phyloP scores from a whole-genome alignment of 177 flowering plant species.

The Telopea speciosissima region DNA sequence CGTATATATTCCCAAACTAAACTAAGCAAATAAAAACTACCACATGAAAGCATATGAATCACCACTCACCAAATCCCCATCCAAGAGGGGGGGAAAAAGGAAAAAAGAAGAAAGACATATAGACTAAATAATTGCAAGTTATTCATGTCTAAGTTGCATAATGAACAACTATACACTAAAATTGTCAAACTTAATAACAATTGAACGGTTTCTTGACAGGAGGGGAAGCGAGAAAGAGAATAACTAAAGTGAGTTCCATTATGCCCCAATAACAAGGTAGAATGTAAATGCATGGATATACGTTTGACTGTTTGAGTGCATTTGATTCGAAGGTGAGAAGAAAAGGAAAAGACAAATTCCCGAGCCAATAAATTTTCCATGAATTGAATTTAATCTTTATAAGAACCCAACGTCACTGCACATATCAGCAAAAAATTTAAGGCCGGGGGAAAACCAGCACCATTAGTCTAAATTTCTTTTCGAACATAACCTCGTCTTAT shows the following conservation, averaged over 20 bases:
- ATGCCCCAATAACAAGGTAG: neutral
- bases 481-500: neutral
- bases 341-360: neutral
- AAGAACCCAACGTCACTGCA: neutral
- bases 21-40: too few relatives aligned
- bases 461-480: too few relatives aligned
- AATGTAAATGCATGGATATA: too few relatives aligned
- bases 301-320: too few relatives aligned
- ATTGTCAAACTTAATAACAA: neutral
- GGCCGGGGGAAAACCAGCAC: neutral
- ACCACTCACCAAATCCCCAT: too few relatives aligned
- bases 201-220: neutral
- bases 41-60: too few relatives aligned
- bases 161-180: neutral
- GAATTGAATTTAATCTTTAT: neutral
- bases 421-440: too few relatives aligned
- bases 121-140: too few relatives aligned
- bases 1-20: neutral
- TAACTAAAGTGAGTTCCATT: neutral
- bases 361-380: neutral
- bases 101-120: too few relatives aligned
- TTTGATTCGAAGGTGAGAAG: neutral
- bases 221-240: neutral
- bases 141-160: neutral
- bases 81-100: too few relatives aligned